Evolutionary conservation across 2,329 filamentous ascomycete species (phyloP), one percentile per base, ranked within the genome.

Genomic region (Macroventuria anomochaeta): DNA sequence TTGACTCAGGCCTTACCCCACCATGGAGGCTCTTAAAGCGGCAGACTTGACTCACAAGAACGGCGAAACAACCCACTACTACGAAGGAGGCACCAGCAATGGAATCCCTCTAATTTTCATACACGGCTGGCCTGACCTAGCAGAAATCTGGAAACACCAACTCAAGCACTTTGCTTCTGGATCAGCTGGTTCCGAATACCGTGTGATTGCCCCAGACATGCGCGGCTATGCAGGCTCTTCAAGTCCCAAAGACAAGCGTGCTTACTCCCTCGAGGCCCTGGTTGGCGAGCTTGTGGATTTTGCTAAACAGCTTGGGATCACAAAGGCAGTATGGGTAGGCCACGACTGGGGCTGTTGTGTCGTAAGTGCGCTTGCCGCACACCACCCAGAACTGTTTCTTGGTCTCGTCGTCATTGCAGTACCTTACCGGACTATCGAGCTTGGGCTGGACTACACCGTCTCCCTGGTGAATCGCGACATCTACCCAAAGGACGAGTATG

Each of bases 251-350:
- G 59, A 63, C 33, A 64, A 53, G 13, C 60, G 65, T 41, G 69
- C 67, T 15, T 76, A 75, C 58, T 57, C 66, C 10, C 56, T 73
- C 26, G 63, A 73, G 44, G 56, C 53, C 46, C 64, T 60, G 60
- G 55, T 61, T 61, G 52, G 47, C 50, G 46, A 67, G 61, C 61
- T 76, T 61, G 55, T 72, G 18, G 67, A 78, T 67, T 61, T 80
- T 62, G 60, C 80, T 53, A 68, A 72, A 63, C 34, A 77, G 58
- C 46, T 77, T 47, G 56, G 71, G 15, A 62, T 78, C 17, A 53
- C 66, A 0, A 70, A 72, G 7, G 79, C 79, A 1, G 62, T 83
- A n/a, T 82, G 80, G 79, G 65, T 80, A 28, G 78, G 72, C 11
- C 79, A 81, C 52, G 78, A 80, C 57, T 80, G 78, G 79, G 73